Evolutionary conservation across 2,329 filamentous ascomycete genomes (phyloP).

Genomic region (Phialophora verrucosa): DNA sequence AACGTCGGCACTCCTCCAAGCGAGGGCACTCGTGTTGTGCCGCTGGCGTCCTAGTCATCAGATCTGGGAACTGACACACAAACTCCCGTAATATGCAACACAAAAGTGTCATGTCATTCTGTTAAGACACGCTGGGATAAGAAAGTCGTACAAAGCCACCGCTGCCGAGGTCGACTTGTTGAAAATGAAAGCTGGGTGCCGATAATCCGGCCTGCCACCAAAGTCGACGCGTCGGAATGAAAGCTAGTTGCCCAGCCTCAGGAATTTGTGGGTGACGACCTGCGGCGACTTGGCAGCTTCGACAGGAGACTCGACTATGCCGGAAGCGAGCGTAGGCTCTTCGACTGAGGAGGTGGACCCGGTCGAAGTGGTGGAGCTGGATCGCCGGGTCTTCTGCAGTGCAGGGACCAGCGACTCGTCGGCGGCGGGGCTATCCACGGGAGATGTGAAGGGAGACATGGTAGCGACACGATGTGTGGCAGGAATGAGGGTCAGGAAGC

Average conservation of each 20-base stretch:
- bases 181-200: not conserved
- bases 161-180: not conserved
- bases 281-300: constrained; percentile 21
- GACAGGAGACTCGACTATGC: constrained; percentile 29
- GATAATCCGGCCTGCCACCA: not conserved
- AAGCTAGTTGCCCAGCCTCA: constrained; percentile 34
- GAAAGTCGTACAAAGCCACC: constrained; percentile 1
- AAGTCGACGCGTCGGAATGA: not conserved
- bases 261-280: constrained; percentile 20
- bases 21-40: not conserved
- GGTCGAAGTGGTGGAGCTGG: constrained; percentile 36
- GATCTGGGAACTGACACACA: not conserved
- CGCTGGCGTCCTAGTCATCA: not conserved
- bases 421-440: constrained; percentile 5
- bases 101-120: not conserved
- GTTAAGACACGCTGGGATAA: constrained; percentile 8
- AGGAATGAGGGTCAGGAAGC: constrained; percentile 36
- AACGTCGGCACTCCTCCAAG: not conserved
- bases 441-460: constrained; percentile 28
- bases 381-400: constrained; percentile 37
- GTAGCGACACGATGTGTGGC: constrained; percentile 30
- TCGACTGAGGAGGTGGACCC: constrained; percentile 32
- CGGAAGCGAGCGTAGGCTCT: constrained; percentile 25
- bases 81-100: constrained; percentile 4
- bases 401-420: constrained; percentile 32